These are phyloP conservation scores for Dendrobium catenatum DNA, from an alignment of 106 monocot genomes.

Conservation along the genomic window DNA sequence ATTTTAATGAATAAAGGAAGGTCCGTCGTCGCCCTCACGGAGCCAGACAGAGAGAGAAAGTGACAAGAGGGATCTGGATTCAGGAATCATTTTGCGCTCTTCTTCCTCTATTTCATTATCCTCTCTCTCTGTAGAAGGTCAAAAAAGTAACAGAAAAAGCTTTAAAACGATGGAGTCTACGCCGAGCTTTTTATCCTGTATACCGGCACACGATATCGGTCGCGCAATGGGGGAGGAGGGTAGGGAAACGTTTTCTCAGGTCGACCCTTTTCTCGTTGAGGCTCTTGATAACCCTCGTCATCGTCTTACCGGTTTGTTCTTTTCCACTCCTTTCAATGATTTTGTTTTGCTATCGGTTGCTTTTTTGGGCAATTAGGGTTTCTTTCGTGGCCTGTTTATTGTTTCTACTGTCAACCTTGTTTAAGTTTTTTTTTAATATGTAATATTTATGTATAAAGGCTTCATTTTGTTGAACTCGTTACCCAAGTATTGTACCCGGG, in stretches of 20 bases:
- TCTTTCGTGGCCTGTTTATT: neutral
- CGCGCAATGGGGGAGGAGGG: neutral
- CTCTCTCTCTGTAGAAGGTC: neutral
- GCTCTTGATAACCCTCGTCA: constrained; percentile 26
- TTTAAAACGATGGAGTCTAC: neutral
- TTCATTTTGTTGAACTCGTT: neutral
- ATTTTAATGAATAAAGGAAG: neutral
- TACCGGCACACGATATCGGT: neutral
- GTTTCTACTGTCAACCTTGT: neutral
- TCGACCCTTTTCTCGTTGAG: constrained; percentile 23
- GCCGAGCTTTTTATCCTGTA: neutral
- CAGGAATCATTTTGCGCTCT: neutral
- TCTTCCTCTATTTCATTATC: neutral
- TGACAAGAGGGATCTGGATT: neutral
- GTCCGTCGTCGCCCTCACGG: neutral
- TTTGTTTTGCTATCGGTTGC: neutral
- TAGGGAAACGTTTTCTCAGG: neutral
- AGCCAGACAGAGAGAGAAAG: neutral
- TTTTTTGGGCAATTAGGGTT: neutral
- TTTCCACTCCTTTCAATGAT: neutral
- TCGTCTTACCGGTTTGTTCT: constrained; percentile 17
- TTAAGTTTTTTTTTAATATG: neutral
- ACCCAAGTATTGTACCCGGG: neutral
- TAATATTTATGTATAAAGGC: neutral
- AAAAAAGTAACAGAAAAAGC: neutral